Evolutionary conservation across 805 yeast species (phyloP), one percentile per base, ranked within the genome.

Genomic region (Yarrowia sp.): DNA sequence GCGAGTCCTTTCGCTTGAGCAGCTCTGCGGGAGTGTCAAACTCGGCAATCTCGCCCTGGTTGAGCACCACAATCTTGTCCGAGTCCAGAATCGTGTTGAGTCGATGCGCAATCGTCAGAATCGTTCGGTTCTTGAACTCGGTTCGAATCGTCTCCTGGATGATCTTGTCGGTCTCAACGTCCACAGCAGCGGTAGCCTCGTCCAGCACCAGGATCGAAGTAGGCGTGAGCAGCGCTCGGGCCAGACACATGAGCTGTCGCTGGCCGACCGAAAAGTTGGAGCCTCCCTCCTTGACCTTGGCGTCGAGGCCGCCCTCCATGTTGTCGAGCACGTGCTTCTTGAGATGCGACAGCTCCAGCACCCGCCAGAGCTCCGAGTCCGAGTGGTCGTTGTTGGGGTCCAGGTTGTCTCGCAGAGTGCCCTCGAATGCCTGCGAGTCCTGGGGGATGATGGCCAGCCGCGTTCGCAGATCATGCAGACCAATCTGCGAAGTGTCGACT

Each of bases 121-220:
- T 91, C 0, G 97, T 92, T 73, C 91, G 85, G 71, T 89, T 87
- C 61, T 81, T 83, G 76, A 92, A 92, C 75, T 87, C 89, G 5
- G 80, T 76, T 72, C 97, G 84, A 59, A 92, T 91, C 0, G 97
- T 91, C 73, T 88, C 87, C 79, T 91, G 97, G 50, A 91, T 84
- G 66, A 91, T 82, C 72, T 85, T 83, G 75, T 92, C 97, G 1
- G 97, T 91, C 76, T 91, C 91, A 19, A 89, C 90, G 77, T 92
- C 97, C 40, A 91, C 95, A 14, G 97, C 91, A 0, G 97, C 95
- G 1, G 90, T 86, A n/a, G 90, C 97, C 79, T 92, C 97, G 77
- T 92, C 97, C 69, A 92, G 79, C 69, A 92, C 91, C 70, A 92
- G 81, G 69, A 92, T 87, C 75, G 86, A 88, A 3, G 95, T 84